Conservation (phyloP, 345 rosid species). For the Gossypium mustelinum region DNA sequence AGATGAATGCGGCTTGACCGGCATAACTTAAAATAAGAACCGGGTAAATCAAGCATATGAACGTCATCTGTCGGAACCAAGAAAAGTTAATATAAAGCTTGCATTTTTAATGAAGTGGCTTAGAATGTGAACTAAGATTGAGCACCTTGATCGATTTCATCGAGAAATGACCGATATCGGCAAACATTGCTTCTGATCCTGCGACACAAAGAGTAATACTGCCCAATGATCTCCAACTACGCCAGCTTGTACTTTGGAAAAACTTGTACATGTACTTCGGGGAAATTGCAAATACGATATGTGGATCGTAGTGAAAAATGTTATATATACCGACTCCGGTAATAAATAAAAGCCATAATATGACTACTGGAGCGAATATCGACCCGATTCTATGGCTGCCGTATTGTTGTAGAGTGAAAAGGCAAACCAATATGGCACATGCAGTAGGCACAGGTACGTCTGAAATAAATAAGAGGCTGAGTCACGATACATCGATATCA, state of each 20-base stretch:
- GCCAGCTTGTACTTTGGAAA: slow-evolving; percentile 21
- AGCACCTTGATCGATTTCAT: slow-evolving; percentile 50
- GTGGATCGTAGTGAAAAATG: slow-evolving; percentile 27
- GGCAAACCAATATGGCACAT: slow-evolving; percentile 47
- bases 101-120: neutral
- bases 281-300: slow-evolving; percentile 37
- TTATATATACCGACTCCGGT: slow-evolving; percentile 52
- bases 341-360: slow-evolving; percentile 48
- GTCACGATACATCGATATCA: neutral
- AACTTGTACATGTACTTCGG: slow-evolving; percentile 45
- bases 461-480: slow-evolving; percentile 24
- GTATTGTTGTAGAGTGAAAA: slow-evolving; percentile 55
- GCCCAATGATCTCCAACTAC: slow-evolving; percentile 43
- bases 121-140: neutral
- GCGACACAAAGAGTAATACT: slow-evolving; percentile 51
- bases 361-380: slow-evolving; percentile 48
- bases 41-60: slow-evolving; percentile 46
- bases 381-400: slow-evolving; percentile 52
- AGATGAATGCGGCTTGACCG: slow-evolving; percentile 64
- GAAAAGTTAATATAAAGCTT: neutral
- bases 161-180: slow-evolving; percentile 63
- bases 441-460: slow-evolving; percentile 55
- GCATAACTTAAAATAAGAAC: slow-evolving; percentile 44
- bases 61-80: slow-evolving; percentile 39
- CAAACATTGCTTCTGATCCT: slow-evolving; percentile 72